phyloP scores from a whole-genome alignment of 139 green algal genomes.

The Trebouxia sp. region DNA sequence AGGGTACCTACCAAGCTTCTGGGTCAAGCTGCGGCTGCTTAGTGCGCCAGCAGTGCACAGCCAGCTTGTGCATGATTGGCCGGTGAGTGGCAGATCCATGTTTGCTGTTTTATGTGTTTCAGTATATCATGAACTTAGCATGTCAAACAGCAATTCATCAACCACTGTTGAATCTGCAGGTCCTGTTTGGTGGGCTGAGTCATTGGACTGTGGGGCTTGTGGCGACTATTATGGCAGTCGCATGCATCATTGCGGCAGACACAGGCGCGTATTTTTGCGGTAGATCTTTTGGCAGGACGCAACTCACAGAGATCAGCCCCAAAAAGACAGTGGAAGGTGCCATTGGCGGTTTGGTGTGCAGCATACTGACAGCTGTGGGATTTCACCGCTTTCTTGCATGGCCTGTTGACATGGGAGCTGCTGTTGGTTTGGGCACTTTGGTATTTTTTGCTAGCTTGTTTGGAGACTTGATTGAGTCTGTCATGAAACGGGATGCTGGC shows the following conservation, averaged over 20 bases:
- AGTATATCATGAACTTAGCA: no score
- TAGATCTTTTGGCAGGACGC: constrained; percentile 75
- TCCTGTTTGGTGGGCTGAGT: constrained; percentile 48
- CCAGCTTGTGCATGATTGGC: constrained; percentile 38
- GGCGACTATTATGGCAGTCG: constrained; percentile 75
- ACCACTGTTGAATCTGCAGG: not conserved
- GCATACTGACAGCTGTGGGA: constrained; percentile 56
- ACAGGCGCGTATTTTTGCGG: constrained; percentile 87
- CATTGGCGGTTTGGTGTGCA: constrained; percentile 69
- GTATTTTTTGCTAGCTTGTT: constrained; percentile 88
- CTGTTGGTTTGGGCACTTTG: constrained; percentile 50
- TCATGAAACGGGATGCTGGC: constrained; percentile 97
- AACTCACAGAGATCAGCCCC: constrained; percentile 83
- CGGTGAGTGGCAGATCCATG: constrained; percentile 20
- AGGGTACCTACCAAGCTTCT: constrained; percentile 93
- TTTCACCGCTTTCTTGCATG: constrained; percentile 47
- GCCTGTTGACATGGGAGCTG: constrained; percentile 20
- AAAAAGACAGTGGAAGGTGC: constrained; percentile 97
- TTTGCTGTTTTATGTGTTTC: no score
- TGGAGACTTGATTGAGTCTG: constrained; percentile 97
- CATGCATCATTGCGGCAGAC: constrained; percentile 87
- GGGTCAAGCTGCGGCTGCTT: constrained; percentile 86
- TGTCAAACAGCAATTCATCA: not conserved
- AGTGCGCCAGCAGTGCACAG: constrained; percentile 48
- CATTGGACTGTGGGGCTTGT: constrained; percentile 80